Conservation (phyloP, 2,329 filamentous ascomycete species). For the Fusarium nurragi region DNA sequence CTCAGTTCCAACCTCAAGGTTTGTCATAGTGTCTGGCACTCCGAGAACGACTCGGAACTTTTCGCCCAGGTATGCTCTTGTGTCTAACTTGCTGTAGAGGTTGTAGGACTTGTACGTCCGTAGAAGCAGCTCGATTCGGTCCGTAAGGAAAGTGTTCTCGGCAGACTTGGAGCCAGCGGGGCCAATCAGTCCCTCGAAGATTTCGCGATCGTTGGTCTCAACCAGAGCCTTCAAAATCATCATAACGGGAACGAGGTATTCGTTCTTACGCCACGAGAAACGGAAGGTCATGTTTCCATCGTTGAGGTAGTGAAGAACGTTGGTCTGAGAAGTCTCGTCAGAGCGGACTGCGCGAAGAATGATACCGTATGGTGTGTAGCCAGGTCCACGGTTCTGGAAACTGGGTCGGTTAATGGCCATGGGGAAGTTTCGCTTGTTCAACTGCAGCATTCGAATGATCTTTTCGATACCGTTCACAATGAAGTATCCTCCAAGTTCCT, state of each 20-base stretch:
- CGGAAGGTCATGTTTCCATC: constrained; percentile 97
- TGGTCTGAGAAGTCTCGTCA: constrained; percentile 98
- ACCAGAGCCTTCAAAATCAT: constrained; percentile 96
- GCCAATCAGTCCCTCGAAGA: constrained; percentile 93
- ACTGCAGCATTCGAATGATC: constrained; percentile 89
- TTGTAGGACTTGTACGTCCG: constrained; percentile 93
- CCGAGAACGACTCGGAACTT: constrained; percentile 92
- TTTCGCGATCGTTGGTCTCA: constrained; percentile 95
- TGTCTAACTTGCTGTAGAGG: constrained; percentile 82
- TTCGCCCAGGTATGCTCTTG: constrained; percentile 84
- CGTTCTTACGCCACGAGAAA: constrained; percentile 97
- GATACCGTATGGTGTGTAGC: constrained; percentile 90
- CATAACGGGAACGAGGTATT: constrained; percentile 94
- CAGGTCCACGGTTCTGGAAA: constrained; percentile 85
- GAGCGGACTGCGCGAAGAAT: constrained; percentile 91
- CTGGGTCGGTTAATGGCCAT: constrained; percentile 93
- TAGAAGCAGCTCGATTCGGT: constrained; percentile 90
- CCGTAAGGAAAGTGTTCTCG: constrained; percentile 91
- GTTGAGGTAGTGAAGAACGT: constrained; percentile 92
- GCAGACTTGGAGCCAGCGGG: constrained; percentile 78
- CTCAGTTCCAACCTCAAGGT: constrained; percentile 90
- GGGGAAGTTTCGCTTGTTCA: constrained; percentile 92
- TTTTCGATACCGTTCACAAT: constrained; percentile 98
- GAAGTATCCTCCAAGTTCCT: constrained; percentile 96
- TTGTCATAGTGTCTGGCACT: constrained; percentile 82